Evolutionary conservation across 768 basidiomycete genomes (phyloP), one percentile per base, ranked within the genome.

Genomic region (Pisolithus microcarpus): DNA sequence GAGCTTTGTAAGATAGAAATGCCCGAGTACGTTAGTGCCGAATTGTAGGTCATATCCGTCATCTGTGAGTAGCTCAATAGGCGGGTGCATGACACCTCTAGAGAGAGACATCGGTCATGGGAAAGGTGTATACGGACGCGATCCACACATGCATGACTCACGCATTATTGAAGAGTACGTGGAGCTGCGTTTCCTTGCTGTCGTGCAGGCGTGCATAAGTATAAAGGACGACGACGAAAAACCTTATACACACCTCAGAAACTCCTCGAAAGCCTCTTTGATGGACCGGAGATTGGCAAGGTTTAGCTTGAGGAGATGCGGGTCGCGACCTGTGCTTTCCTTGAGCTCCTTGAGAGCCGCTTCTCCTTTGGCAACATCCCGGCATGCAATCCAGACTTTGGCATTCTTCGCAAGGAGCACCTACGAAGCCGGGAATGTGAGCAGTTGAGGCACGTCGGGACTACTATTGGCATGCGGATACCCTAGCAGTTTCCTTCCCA

Each of bases 361-460:
- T 18, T 65, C 56, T 2, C 69, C 72, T 50, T 71, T 80, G 19
- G 61, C 57, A 49, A 64, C 43, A 49, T 61, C 68, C 2, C 79
- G 70, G 21, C 69, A 65, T 0, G 75, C 76, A 15, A 82, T 58
- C 59, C 80, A 83, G 2, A 82, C 79, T 46, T 71, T 76, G 21
- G 74, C 78, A 50, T 75, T 70, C 51, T 72, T 71, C 1, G 52
- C 44, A 3, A 78, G 65, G 16, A 76, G 61, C 11, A 63, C 71
- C 73, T 75, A 43, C 11, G 34, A 34, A 34, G 34, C 11, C 34
- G 2, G 11, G 11, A 34, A 34, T 11, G 34, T 34, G 34, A 34
- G 34, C 13, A 5, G 11, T 34, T 15, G 11, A 34, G 0, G 11
- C 34, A 13, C 1, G 11, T 15, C 5, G 5, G 11, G 11, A 15